Percentiles rank a stretch among this genome's conserved stretches.
Conservation (phyloP, 2,329 filamentous ascomycete species). For the Cladosporium velox region DNA sequence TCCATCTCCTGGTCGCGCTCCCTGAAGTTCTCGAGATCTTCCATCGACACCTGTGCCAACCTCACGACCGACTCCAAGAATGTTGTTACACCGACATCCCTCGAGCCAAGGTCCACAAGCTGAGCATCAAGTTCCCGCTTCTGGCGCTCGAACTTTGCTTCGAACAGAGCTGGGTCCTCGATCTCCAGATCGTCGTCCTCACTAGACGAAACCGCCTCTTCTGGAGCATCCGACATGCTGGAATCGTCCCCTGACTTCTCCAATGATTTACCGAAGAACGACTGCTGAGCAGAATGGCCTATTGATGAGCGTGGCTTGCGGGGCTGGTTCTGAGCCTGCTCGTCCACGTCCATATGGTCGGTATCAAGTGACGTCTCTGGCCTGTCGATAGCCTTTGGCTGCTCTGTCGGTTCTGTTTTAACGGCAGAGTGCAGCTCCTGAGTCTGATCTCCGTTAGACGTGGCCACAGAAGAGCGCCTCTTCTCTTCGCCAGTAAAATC, state of each 20-base stretch:
- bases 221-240: slow-evolving; percentile 26
- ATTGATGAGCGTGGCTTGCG: slow-evolving; percentile 24
- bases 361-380: not conserved
- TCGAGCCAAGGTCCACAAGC: slow-evolving; percentile 45
- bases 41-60: slow-evolving; percentile 41
- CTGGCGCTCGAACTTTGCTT: slow-evolving; percentile 50
- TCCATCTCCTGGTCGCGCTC: slow-evolving; percentile 34
- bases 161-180: slow-evolving; percentile 49
- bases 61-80: slow-evolving; percentile 48
- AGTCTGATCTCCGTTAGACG: slow-evolving; percentile 10
- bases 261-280: slow-evolving; percentile 36
- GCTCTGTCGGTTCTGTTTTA: slow-evolving; percentile 21
- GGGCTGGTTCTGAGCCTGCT: slow-evolving; percentile 21
- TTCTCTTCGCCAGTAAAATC: slow-evolving; percentile 48
- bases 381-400: not conserved
- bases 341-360: slow-evolving; percentile 34
- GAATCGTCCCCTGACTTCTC: slow-evolving; percentile 26
- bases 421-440: slow-evolving; percentile 16
- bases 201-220: slow-evolving; percentile 40
- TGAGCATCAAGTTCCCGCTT: slow-evolving; percentile 47
- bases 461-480: slow-evolving; percentile 23
- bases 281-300: slow-evolving; percentile 34
- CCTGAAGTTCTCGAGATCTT: slow-evolving; percentile 33
- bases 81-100: slow-evolving; percentile 46
- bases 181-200: slow-evolving; percentile 51